Conservation (phyloP, 2,329 filamentous ascomycete species). For the Trichoderma polysporum region DNA sequence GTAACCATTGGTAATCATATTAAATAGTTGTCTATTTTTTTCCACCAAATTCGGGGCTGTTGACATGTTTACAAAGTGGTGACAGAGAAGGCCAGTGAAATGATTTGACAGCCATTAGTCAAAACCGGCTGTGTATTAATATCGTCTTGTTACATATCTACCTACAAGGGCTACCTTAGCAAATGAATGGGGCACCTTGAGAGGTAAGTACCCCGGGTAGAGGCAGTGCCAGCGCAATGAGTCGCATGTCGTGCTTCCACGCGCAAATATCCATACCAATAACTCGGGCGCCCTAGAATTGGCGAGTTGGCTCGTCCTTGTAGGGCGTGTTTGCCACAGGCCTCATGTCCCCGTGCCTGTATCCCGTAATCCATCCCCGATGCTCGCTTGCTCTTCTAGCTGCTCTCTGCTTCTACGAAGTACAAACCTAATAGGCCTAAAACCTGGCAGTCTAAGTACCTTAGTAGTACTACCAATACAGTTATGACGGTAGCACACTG, state of each 20-base stretch:
- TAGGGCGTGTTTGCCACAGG: background rate
- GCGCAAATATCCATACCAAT: background rate
- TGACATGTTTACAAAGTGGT: background rate
- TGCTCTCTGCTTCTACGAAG: background rate
- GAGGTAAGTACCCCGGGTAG: background rate
- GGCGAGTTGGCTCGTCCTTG: background rate
- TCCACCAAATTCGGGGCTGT: no score
- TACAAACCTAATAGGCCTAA: no score
- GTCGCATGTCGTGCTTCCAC: slow-evolving; percentile 9
- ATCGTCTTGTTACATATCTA: background rate
- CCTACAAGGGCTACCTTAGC: no score
- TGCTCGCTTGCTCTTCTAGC: background rate
- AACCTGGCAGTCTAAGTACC: no score
- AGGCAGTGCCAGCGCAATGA: background rate
- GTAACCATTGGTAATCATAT: slow-evolving; percentile 11
- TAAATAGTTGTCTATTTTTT: background rate
- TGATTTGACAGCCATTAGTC: slow-evolving; percentile 4
- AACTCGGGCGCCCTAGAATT: background rate
- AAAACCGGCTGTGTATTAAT: background rate
- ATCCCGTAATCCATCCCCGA: background rate
- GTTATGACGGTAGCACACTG: background rate
- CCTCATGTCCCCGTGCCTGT: background rate
- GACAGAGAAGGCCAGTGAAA: background rate
- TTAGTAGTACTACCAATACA: background rate
- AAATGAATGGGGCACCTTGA: background rate